Conservation (phyloP, 75 land plant species). For the Sequoiadendron giganteum region DNA sequence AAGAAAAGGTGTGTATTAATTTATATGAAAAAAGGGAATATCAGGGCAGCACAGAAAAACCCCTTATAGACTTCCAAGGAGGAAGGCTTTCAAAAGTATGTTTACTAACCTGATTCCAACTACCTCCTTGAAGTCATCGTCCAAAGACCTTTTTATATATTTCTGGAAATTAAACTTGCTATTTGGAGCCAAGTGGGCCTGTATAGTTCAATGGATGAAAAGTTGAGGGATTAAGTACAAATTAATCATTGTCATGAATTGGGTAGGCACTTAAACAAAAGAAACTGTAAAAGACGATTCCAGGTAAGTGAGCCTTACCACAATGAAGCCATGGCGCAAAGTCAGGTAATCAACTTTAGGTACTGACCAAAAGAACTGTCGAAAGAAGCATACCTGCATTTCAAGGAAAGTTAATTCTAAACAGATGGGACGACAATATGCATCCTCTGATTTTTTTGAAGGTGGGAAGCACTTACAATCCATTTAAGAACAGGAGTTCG, state of each 20-base stretch:
- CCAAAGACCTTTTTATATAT: slow-evolving; percentile 68
- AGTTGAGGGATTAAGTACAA: not conserved
- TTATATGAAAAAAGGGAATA: too few relatives aligned
- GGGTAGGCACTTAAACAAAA: not conserved
- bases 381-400: slow-evolving; percentile 57
- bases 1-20: too few relatives aligned
- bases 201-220: not conserved
- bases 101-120: slow-evolving; percentile 69
- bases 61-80: not conserved
- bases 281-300: not conserved
- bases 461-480: slow-evolving; percentile 24
- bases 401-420: not conserved
- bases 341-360: slow-evolving; percentile 55
- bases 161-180: slow-evolving; percentile 65
- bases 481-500: slow-evolving; percentile 20
- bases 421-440: not conserved
- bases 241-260: not conserved
- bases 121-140: slow-evolving; percentile 77
- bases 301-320: slow-evolving; percentile 9
- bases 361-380: slow-evolving; percentile 60
- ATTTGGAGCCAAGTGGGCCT: slow-evolving; percentile 66
- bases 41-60: too few relatives aligned
- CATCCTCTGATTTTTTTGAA: not conserved
- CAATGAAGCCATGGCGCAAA: slow-evolving; percentile 60
- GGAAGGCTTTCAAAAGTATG: not conserved